Conservation (phyloP, 805 yeast species). For the Spathaspora sp. region DNA sequence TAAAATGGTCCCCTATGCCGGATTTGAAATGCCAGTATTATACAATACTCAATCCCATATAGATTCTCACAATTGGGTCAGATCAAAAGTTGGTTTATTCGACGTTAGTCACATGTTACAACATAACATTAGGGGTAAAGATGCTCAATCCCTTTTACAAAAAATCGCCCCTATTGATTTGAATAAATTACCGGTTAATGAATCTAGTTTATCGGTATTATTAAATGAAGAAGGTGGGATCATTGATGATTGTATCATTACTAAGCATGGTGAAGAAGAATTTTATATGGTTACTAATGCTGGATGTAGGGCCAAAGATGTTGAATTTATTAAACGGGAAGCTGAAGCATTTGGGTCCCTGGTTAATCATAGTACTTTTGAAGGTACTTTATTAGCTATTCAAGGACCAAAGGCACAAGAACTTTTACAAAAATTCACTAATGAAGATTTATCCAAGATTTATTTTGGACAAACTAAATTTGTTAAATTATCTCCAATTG, state of each 20-base stretch:
- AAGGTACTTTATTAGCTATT: constrained; percentile 77
- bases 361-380: constrained; percentile 46
- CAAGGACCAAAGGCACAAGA: constrained; percentile 89
- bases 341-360: constrained; percentile 31
- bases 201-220: constrained; percentile 74
- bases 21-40: constrained; percentile 92
- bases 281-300: constrained; percentile 95
- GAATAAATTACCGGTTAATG: constrained; percentile 47
- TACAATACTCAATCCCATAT: constrained; percentile 84
- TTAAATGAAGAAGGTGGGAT: constrained; percentile 75
- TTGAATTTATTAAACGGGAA: constrained; percentile 57
- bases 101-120: constrained; percentile 98
- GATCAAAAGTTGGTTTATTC: constrained; percentile 82
- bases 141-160: constrained; percentile 65
- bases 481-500: constrained; percentile 33
- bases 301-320: constrained; percentile 84
- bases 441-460: constrained; percentile 53
- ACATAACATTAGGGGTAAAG: constrained; percentile 71
- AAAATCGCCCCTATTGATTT: constrained; percentile 88
- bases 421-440: constrained; percentile 61
- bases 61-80: constrained; percentile 93
- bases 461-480: constrained; percentile 71
- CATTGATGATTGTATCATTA: constrained; percentile 88
- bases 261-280: constrained; percentile 72
- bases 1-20: constrained; percentile 94